A percentile compares a stretch with the other conserved stretches of the same genome.
Evolutionary conservation across 345 rosid species (phyloP).

Genomic region (Citrus maxima): DNA sequence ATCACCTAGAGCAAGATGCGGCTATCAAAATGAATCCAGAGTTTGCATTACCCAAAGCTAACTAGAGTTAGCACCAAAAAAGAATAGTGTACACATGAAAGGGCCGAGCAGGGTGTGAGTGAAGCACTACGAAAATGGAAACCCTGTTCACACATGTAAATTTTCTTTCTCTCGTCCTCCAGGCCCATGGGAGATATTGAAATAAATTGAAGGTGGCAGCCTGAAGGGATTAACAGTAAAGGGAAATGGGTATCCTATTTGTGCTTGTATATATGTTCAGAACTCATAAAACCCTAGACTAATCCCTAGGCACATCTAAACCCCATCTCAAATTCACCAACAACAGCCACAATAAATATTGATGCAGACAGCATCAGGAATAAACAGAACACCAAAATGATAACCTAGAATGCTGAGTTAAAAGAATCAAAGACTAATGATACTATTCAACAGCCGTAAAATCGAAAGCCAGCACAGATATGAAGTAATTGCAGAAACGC

Average conservation of each 20-base stretch:
- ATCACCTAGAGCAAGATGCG: background rate
- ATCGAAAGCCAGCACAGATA: background rate
- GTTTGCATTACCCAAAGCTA: background rate
- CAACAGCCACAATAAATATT: background rate
- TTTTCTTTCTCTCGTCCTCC: background rate
- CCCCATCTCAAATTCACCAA: background rate
- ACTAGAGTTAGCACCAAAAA: background rate
- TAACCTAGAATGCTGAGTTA: background rate
- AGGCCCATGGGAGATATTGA: background rate
- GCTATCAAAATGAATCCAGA: background rate
- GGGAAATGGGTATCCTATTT: background rate
- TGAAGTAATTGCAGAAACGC: background rate
- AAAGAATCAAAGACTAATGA: background rate
- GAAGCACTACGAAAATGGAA: background rate
- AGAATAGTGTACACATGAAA: background rate
- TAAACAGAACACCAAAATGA: background rate
- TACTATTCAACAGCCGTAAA: background rate
- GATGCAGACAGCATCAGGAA: background rate
- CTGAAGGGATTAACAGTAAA: background rate
- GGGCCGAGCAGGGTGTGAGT: background rate
- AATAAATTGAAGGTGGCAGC: background rate
- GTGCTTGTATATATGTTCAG: background rate
- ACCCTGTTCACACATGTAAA: background rate
- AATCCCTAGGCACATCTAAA: background rate
- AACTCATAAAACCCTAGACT: background rate